Evolutionary conservation across 441 rosid species (phyloP).

Genomic region (Adansonia gregorii): DNA sequence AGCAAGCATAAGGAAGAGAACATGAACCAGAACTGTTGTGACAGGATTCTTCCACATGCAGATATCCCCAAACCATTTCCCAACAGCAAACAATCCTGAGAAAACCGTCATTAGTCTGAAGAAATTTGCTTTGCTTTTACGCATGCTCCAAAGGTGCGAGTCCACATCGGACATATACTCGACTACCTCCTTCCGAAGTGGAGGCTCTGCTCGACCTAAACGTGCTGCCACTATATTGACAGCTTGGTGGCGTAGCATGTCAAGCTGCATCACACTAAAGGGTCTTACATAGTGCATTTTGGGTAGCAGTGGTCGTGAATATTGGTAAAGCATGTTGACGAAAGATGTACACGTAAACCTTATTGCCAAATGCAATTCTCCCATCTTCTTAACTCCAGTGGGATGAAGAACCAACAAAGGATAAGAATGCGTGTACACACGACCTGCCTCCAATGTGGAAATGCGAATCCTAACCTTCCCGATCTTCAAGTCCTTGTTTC

Average conservation of each 20-base stretch:
- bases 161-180: slow-evolving; percentile 93
- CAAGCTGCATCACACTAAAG: slow-evolving; percentile 77
- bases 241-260: slow-evolving; percentile 90
- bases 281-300: slow-evolving; percentile 95
- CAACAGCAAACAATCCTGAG: slow-evolving; percentile 72
- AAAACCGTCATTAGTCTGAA: slow-evolving; percentile 81
- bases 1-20: slow-evolving; percentile 81
- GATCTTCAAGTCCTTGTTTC: slow-evolving; percentile 70
- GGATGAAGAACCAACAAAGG: slow-evolving; percentile 89
- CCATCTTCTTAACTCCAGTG: slow-evolving; percentile 90
- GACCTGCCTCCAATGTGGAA: slow-evolving; percentile 85
- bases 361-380: slow-evolving; percentile 83
- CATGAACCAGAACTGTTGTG: slow-evolving; percentile 85
- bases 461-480: slow-evolving; percentile 89
- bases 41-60: slow-evolving; percentile 87
- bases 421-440: slow-evolving; percentile 85
- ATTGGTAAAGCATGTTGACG: slow-evolving; percentile 79
- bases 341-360: slow-evolving; percentile 82
- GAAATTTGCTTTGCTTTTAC: slow-evolving; percentile 90
- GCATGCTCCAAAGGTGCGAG: slow-evolving; percentile 94
- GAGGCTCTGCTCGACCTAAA: slow-evolving; percentile 90
- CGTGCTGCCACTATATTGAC: slow-evolving; percentile 80
- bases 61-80: slow-evolving; percentile 77
- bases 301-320: slow-evolving; percentile 74
- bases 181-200: slow-evolving; percentile 81